Conservation (phyloP, 163 green algal species). For the Scenedesmus sp. region DNA sequence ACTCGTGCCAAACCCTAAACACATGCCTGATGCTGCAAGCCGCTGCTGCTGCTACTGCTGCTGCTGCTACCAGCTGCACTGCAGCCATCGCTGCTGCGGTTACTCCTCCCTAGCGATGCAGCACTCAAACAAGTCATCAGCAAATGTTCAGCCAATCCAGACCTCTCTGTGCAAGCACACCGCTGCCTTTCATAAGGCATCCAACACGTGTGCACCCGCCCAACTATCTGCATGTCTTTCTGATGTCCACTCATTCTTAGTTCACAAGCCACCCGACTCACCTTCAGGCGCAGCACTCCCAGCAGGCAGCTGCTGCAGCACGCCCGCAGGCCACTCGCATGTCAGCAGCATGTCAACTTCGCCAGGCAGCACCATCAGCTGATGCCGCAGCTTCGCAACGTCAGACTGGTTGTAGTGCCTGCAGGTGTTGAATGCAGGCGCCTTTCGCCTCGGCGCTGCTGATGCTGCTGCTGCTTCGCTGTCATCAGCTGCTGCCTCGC, state of each 20-base stretch:
- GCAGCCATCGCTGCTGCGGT: background rate
- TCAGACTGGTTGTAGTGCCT: slow-evolving; percentile 70
- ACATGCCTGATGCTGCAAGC: too few species aligned
- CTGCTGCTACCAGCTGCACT: background rate
- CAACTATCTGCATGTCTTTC: background rate
- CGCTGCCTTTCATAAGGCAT: background rate
- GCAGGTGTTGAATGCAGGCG: slow-evolving; percentile 23
- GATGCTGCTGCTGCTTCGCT: background rate
- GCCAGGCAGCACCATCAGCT: slow-evolving; percentile 68
- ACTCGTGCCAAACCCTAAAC: too few species aligned
- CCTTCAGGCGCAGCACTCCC: slow-evolving; percentile 22
- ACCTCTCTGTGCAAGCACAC: background rate
- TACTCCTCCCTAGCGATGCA: background rate
- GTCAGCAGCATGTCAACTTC: slow-evolving; percentile 92
- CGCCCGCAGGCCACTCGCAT: slow-evolving; percentile 83
- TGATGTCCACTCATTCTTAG: background rate
- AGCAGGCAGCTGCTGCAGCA: slow-evolving; percentile 55
- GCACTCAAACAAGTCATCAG: background rate
- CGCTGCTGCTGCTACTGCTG: too few species aligned
- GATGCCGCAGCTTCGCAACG: slow-evolving; percentile 67
- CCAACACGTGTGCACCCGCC: background rate
- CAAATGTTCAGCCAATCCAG: background rate
- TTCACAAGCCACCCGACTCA: background rate
- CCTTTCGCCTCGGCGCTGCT: background rate
- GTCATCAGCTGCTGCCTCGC: background rate